Percentiles rank a stretch among this genome's conserved stretches.
Evolutionary conservation across 179 eudicot species (phyloP).

Genomic region (Carnegiea gigantea): DNA sequence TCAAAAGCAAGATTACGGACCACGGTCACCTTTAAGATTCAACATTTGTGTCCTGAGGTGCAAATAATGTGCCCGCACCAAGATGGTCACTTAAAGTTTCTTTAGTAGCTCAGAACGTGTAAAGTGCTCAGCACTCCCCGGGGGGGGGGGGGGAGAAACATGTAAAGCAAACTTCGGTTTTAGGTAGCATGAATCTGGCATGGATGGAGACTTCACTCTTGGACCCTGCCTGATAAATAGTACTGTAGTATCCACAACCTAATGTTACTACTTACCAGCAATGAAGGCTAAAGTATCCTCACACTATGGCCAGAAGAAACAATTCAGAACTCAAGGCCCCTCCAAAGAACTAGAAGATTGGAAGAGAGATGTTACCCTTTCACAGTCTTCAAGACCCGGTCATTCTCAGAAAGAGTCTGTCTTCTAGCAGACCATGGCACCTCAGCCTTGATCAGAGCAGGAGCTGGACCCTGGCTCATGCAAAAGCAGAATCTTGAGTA

Average conservation of each 20-base stretch:
- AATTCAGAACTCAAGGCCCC: background rate
- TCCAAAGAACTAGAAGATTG: background rate
- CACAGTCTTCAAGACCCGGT: conserved; percentile 88
- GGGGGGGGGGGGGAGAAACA: no score
- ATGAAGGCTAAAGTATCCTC: no score
- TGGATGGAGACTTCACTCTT: background rate
- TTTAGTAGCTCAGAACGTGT: background rate
- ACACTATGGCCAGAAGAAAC: no score
- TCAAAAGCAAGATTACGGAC: background rate
- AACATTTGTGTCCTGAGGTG: background rate
- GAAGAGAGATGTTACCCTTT: conserved; percentile 67
- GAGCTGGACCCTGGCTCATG: conserved; percentile 63
- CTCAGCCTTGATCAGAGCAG: conserved; percentile 89
- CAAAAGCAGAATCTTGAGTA: background rate
- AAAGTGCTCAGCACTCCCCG: background rate
- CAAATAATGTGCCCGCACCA: background rate
- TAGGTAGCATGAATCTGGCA: no score
- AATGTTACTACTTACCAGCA: no score
- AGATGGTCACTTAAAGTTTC: background rate
- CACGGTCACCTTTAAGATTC: background rate
- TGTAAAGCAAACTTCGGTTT: background rate
- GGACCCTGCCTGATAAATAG: background rate
- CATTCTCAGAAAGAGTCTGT: conserved; percentile 83
- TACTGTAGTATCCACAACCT: no score
- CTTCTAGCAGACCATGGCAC: conserved; percentile 98